Evolutionary conservation across 331 rosid genomes (phyloP).

Genomic region (Dryas integrifolia): DNA sequence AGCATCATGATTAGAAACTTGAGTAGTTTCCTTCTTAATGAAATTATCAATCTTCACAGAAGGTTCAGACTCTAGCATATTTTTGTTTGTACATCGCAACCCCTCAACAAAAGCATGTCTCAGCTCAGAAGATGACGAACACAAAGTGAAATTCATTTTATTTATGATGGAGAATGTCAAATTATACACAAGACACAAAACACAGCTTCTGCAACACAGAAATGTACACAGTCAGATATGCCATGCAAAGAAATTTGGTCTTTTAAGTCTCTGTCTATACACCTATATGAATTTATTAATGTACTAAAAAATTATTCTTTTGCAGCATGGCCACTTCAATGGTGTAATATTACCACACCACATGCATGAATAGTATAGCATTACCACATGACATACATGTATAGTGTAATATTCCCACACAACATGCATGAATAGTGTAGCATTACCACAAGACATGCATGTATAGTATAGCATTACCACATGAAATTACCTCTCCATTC

Average conservation of each 20-base stretch:
- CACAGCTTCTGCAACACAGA: constrained; percentile 37
- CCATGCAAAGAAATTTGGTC: not conserved
- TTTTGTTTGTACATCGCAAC: constrained; percentile 27
- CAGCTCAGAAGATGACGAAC: constrained; percentile 47
- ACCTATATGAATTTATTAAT: not conserved
- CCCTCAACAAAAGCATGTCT: constrained; percentile 48
- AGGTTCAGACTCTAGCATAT: constrained; percentile 30
- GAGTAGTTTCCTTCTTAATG: constrained; percentile 35
- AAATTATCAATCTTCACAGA: constrained; percentile 39
- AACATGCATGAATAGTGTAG: too few relatives aligned
- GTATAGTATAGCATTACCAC: too few relatives aligned
- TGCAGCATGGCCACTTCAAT: not conserved
- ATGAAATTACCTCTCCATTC: too few relatives aligned
- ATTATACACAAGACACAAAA: not conserved
- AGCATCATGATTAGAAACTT: constrained; percentile 28
- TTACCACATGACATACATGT: too few relatives aligned
- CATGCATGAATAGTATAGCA: too few relatives aligned
- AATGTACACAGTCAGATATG: not conserved
- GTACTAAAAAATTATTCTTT: too few relatives aligned
- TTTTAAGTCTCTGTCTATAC: not conserved
- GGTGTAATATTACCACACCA: too few relatives aligned
- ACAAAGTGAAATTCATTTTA: constrained; percentile 46
- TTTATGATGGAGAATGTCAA: constrained; percentile 1
- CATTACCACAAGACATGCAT: too few relatives aligned
- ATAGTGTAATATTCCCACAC: too few relatives aligned